Percentiles rank a stretch among this genome's conserved stretches.
Conservation (phyloP, 768 basidiomycete genomes). For the Lentinula aciculospora region DNA sequence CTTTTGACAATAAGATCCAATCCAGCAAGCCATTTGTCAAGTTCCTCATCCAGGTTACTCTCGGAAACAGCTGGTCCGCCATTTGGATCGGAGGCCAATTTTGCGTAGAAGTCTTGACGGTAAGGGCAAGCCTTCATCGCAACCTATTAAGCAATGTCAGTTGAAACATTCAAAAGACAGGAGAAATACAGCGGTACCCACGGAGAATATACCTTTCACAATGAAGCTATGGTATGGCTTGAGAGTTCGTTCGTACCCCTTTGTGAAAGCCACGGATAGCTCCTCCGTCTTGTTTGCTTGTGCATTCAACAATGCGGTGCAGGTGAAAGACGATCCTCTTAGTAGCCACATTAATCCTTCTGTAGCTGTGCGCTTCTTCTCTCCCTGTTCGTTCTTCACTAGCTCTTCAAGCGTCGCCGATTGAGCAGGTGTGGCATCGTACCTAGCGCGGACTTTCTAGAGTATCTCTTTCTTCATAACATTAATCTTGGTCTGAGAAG, state of each 20-base stretch:
- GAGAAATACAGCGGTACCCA: constrained; percentile 26
- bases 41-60: constrained; percentile 49
- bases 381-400: constrained; percentile 75
- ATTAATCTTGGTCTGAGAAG: neutral
- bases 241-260: constrained; percentile 77
- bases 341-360: constrained; percentile 93
- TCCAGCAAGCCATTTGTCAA: constrained; percentile 65
- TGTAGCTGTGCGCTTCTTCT: constrained; percentile 86
- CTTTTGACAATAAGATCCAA: constrained; percentile 48
- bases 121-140: constrained; percentile 66
- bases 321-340: constrained; percentile 88
- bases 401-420: constrained; percentile 82
- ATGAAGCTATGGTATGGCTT: constrained; percentile 83
- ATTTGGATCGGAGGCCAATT: constrained; percentile 54
- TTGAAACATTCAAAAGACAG: neutral
- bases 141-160: constrained; percentile 26
- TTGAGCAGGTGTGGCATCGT: constrained; percentile 54
- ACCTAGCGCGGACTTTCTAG: constrained; percentile 88
- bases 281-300: constrained; percentile 61
- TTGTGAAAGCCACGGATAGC: constrained; percentile 68
- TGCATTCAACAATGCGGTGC: constrained; percentile 66
- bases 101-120: constrained; percentile 62
- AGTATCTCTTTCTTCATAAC: neutral
- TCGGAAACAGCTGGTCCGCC: constrained; percentile 39
- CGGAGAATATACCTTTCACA: constrained; percentile 54